phyloP scores from a whole-genome alignment of 331 rosid genomes.

The Acacia pycnantha region DNA sequence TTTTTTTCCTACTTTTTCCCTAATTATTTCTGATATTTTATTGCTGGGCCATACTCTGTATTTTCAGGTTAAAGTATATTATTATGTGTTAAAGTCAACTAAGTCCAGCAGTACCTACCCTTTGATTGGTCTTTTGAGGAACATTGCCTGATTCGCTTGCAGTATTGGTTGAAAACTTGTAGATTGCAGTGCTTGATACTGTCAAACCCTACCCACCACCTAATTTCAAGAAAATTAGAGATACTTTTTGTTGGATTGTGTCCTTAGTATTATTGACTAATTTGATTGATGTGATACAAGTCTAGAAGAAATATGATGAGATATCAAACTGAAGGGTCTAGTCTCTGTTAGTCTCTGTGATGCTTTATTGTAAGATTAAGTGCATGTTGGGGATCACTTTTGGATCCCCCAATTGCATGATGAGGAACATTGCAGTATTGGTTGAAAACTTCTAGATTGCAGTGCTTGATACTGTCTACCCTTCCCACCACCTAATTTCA shows the following conservation, averaged over 20 bases:
- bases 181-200: constrained; percentile 16
- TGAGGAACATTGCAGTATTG: too few relatives aligned
- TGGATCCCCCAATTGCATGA: too few relatives aligned
- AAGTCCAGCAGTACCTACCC: constrained; percentile 22
- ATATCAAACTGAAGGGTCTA: background rate
- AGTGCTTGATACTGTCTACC: too few relatives aligned
- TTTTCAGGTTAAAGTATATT: background rate
- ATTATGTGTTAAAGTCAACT: constrained; percentile 21
- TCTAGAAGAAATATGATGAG: background rate
- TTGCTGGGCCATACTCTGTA: background rate
- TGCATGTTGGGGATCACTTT: too few relatives aligned
- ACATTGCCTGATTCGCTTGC: constrained; percentile 5
- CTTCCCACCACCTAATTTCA: too few relatives aligned
- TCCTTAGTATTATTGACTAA: background rate
- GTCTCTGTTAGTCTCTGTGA: background rate
- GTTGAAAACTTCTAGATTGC: too few relatives aligned
- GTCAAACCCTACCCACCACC: constrained; percentile 22
- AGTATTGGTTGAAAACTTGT: constrained; percentile 26
- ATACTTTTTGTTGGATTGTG: constrained; percentile 10
- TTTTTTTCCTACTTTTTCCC: too few relatives aligned
- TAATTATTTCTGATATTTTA: background rate
- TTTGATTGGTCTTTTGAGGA: constrained; percentile 21
- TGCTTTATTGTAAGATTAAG: background rate
- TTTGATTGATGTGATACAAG: background rate
- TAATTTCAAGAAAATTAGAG: constrained; percentile 16